Base-by-base conservation (phyloP, 495 filamentous ascomycete species). In the Tuber borchii region DNA sequence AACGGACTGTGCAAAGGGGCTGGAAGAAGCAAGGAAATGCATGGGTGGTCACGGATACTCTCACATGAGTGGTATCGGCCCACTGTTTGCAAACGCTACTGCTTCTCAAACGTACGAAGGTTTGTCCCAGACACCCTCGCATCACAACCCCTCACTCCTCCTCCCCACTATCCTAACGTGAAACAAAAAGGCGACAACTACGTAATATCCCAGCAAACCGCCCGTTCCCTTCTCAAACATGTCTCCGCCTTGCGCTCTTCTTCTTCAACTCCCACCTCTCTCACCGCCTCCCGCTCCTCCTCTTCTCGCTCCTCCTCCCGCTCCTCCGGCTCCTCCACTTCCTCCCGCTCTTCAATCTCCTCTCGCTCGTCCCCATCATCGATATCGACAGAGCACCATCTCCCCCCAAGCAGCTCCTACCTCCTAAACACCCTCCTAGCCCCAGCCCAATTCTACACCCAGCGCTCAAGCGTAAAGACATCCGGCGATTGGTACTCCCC, bases 141-240 rank as follows among this genome's bases (percentile, higher is more conserved):
- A 22, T 2, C n/a, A 71, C 19, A n/a, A 65, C 39, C 3, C 22
- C 70, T 73, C 44, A 72, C 31, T 80, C n/a, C 71, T 34, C 37
- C 72, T 46, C 14, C 20, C 42, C 19, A n/a, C 34, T 42, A 19
- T 22, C 39, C 73, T 87, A 85, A 85, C 85, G 86, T 70, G 56
- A 31, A 65, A 65, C 56, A 31, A 65, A 61, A 79, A 37, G 90
- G 91, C 61, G 91, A 93, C 83, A 93, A 93, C 84, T 92, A 91
- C 81, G 92, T 93, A 89, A 85, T 93, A 70, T 90, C 90, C 46
- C 91, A 93, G 80, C 91, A 93, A 85, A 91, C 92, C n/a, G 89
- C 90, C 6, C 86, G 90, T 77, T 92, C 92, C 48, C 80, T 86
- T 17, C 77, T 85, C 34, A 86, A 86, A 78, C 79, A 80, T 26